Base-by-base conservation (phyloP, 176 grass and related monocot genomes). In the Paspalum notatum region DNA sequence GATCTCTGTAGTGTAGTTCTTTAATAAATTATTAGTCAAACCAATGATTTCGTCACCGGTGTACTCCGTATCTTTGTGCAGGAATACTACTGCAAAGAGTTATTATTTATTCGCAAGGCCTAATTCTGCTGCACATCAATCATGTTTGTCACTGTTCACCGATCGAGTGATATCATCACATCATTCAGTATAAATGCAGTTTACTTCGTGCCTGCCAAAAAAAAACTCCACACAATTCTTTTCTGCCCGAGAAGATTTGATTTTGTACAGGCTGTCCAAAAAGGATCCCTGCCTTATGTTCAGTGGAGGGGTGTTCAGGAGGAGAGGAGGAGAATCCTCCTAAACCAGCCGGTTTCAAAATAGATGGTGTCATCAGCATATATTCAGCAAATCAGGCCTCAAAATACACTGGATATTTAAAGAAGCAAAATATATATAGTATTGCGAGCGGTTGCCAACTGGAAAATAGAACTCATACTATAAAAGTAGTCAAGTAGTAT, bases 301-400 rank as follows among this genome's bases (percentile, higher is more conserved):
- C 65, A 27, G 24, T 48, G 70, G 20, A 64, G 4, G 25, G 42
- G 13, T 38, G 75, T 53, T 52, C 2, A 21, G 0, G 55, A 20
- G 13, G 17, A n/a, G 43, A 8, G 42, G 2, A n/a, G n/a, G 56
- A 15, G 4, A 4, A 76, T 60, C n/a, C 0, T 32, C 32, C 15
- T 38, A 53, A 75, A 80, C 12, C 21, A 46, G 9, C 20, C 9
- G 59, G 68, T 68, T 69, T 47, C 25, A 41, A 71, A 71, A 87
- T 7, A 57, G 39, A 76, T 53, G 22, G 18, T 83, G 56, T 72
- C 73, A 64, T 77, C 47, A 78, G 72, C 65, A 71, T 87, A 77
- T 77, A 87, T 82, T 71, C 74, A 87, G 48, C 25, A 71, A 71
- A 83, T 57, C 26, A 77, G 37, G 73, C 7, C 66, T 66, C 9